Base-by-base conservation (phyloP, 1,139 yeast species). In the Lodderomyces margitis region DNA sequence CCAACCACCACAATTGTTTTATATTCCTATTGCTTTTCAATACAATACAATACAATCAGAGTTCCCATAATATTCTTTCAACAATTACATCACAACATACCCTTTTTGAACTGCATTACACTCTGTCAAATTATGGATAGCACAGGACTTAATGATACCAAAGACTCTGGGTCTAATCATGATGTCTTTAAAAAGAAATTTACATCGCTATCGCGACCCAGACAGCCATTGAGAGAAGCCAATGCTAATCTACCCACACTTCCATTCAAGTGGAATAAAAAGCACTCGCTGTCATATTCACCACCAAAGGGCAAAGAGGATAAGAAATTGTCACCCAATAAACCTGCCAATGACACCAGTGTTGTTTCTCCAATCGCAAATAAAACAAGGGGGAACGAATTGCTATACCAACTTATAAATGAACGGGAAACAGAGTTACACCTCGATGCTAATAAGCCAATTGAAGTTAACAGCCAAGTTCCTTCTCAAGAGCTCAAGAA, bases 161-260 rank as follows among this genome's bases (percentile, higher is more conserved):
- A 36, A 20, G 20, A 34, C 12, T 9, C 25, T 11, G 11, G 25
- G 3, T 27, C 38, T n/a, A 32, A 30, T 16, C 28, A 10, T 28
- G 36, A 27, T 24, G 38, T 38, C 11, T 36, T 46, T 6, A 50
- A 48, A 40, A 47, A 46, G 37, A 44, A 46, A 19, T 45, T 45
- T 32, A 38, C 49, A n/a, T 50, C 53, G 2, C 38, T 50, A 34
- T 42, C 46, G 20, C 45, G 48, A 39, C 49, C 61, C n/a, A 53
- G 78, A 45, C 59, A 61, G 27, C 77, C 78, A 4, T 61, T 72
- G 45, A 63, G 63, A 51, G 77, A 72, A 50, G 65, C 77, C 19
- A 65, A 63, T 46, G 63, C 66, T 17, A 72, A 72, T 45, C 54
- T 71, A 19, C 75, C 75, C 3, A 63, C 70, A 19, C 75, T 75